Base-by-base conservation (phyloP, 495 filamentous ascomycete species). In the Penicillium manginii region DNA sequence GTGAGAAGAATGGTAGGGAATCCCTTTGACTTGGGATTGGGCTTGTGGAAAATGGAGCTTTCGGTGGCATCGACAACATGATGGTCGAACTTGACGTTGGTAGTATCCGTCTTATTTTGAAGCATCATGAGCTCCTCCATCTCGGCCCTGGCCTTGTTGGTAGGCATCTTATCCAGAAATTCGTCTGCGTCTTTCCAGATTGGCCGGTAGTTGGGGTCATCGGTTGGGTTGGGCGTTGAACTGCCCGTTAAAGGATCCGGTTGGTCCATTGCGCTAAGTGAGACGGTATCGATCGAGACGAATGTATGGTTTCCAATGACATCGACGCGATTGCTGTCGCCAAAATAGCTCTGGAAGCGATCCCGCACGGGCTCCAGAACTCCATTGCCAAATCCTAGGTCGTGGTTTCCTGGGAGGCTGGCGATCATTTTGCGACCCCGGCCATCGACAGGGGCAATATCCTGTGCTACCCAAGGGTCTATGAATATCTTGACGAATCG, bases 301-400 rank as follows among this genome's bases (percentile, higher is more conserved):
- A 98, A 93, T 0, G 91, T 94, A 70, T 99, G 96, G 62, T 99
- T 99, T 3, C 92, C 96, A 56, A 96, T 83, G 10, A 97, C 81
- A 67, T 97, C 91, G 15, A 98, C 84, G 15, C 90, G 81, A 63
- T 96, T 98, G 11, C 88, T 88, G 49, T 91, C 84, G 12, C 96
- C 96, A 74, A 99, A 97, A 70, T 89, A 96, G 1, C 88, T 83
- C 60, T 90, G 85, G 68, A 97, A 98, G 45, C 96, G 79, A 64
- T 90, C 83, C 50, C 92, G 82, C 12, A 96, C 90, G 0, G 88
- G 75, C 22, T 87, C 63, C 65, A 94, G 89, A 52, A 99, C 87
- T 18, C 92, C 89, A 23, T 83, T 84, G 2, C 90, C 96, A 64
- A 99, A 93, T 2, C 96, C 96, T n/a, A 97, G 75, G 70, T 99